phyloP scores from a whole-genome alignment of 306 rosid species.

The Spatholobus suberectus region DNA sequence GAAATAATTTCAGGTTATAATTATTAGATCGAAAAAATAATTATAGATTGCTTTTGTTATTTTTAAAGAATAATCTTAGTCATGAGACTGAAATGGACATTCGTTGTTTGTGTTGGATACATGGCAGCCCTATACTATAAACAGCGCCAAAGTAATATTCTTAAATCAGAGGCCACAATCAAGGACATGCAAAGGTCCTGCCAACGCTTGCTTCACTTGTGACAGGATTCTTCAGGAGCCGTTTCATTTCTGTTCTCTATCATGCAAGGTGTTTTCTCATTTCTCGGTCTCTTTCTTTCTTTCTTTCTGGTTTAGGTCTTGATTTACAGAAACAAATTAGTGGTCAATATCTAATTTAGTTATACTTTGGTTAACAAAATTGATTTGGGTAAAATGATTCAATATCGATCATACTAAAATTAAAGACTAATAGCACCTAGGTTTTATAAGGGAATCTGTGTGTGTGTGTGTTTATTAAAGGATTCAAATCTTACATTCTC shows the following conservation, averaged over 20 bases:
- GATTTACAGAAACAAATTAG: neutral
- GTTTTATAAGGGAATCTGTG: neutral
- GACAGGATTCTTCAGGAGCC: conserved; percentile 96
- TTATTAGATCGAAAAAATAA: neutral
- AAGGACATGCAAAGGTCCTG: conserved; percentile 71
- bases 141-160: conserved; percentile 95
- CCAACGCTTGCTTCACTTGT: conserved; percentile 86
- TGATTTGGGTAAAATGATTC: neutral
- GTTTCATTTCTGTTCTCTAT: conserved; percentile 88
- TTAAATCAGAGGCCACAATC: conserved; percentile 92
- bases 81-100: conserved; percentile 32
- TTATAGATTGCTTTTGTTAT: neutral
- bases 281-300: neutral
- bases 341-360: neutral
- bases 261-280: conserved; percentile 76
- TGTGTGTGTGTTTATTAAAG: neutral
- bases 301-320: neutral
- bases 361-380: neutral
- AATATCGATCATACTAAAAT: neutral
- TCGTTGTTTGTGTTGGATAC: conserved; percentile 36
- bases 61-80: neutral
- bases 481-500: neutral
- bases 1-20: neutral
- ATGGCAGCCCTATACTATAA: conserved; percentile 89
- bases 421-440: neutral